phyloP scores from a whole-genome alignment of 768 basidiomycete species.

The Tubosaeta sp. region DNA sequence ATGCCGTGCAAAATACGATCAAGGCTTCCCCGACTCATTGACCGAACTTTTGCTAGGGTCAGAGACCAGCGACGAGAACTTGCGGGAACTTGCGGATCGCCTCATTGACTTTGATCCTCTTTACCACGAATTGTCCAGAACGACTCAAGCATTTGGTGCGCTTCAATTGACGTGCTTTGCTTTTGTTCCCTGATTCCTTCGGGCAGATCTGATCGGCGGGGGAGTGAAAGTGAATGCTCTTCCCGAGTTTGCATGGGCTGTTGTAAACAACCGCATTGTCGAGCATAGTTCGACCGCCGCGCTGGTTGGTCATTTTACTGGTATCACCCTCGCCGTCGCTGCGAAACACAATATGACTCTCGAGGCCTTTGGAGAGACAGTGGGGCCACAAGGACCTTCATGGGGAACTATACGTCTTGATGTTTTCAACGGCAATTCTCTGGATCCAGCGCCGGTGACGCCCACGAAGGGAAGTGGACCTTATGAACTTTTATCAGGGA shows the following conservation, averaged over 20 bases:
- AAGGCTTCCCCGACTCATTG: conserved; percentile 27
- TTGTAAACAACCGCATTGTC: conserved; percentile 34
- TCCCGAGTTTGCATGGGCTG: conserved; percentile 37
- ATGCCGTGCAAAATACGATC: conserved; percentile 41
- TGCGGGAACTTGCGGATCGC: conserved; percentile 10
- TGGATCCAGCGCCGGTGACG: conserved; percentile 42
- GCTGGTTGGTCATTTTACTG: conserved; percentile 11
- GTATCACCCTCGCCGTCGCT: conserved; percentile 7
- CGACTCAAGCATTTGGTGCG: conserved; percentile 27
- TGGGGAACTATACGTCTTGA: conserved; percentile 36
- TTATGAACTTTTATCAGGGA: conserved; percentile 41
- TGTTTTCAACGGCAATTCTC: conserved; percentile 33
- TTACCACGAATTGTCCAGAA: conserved; percentile 22
- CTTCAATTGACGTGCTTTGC: neutral
- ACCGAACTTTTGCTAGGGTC: conserved; percentile 21
- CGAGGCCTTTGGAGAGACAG: conserved; percentile 36
- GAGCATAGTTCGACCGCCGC: conserved; percentile 26
- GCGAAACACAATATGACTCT: conserved; percentile 39
- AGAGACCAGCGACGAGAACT: conserved; percentile 17
- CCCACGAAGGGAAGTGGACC: conserved; percentile 35
- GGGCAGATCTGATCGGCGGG: conserved; percentile 38
- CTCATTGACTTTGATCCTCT: conserved; percentile 21
- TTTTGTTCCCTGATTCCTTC: conserved; percentile 22
- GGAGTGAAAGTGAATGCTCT: conserved; percentile 45
- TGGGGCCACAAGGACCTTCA: conserved; percentile 23